phyloP scores from a whole-genome alignment of 2,329 filamentous ascomycete genomes.

The Sphaerostilbella broomeana region DNA sequence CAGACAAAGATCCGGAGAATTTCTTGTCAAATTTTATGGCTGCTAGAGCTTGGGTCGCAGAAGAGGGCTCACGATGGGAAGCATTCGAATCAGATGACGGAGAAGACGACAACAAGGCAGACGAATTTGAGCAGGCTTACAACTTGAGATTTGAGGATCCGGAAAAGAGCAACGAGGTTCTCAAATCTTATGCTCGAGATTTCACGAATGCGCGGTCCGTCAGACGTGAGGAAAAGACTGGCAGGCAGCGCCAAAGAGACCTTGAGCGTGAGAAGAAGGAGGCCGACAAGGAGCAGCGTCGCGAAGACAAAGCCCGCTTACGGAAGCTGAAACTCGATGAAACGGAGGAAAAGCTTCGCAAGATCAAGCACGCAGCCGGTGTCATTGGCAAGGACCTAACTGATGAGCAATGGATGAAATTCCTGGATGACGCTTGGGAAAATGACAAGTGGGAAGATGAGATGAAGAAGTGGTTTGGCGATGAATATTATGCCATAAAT shows the following conservation, averaged over 20 bases:
- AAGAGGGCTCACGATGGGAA: slow-evolving; percentile 59
- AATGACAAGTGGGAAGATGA: slow-evolving; percentile 84
- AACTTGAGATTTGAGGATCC: slow-evolving; percentile 96
- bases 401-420: slow-evolving; percentile 75
- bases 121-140: slow-evolving; percentile 87
- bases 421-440: slow-evolving; percentile 85
- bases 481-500: slow-evolving; percentile 80
- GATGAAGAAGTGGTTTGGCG: slow-evolving; percentile 83
- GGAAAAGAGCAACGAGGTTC: slow-evolving; percentile 74
- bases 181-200: slow-evolving; percentile 86
- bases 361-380: slow-evolving; percentile 86
- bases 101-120: slow-evolving; percentile 70
- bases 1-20: slow-evolving; percentile 83
- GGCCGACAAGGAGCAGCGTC: slow-evolving; percentile 65
- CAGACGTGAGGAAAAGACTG: slow-evolving; percentile 71
- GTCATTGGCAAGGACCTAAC: slow-evolving; percentile 58
- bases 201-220: slow-evolving; percentile 76
- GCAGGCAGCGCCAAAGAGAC: slow-evolving; percentile 72
- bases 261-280: slow-evolving; percentile 71
- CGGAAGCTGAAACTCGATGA: slow-evolving; percentile 87
- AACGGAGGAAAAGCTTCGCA: slow-evolving; percentile 75
- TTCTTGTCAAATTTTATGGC: slow-evolving; percentile 95
- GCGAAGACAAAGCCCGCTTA: slow-evolving; percentile 75
- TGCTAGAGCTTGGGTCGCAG: slow-evolving; percentile 81
- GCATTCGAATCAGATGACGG: slow-evolving; percentile 93